Evolutionary conservation across 331 rosid species (phyloP), one percentile per base, ranked within the genome.

Genomic region (Quercus lobata): DNA sequence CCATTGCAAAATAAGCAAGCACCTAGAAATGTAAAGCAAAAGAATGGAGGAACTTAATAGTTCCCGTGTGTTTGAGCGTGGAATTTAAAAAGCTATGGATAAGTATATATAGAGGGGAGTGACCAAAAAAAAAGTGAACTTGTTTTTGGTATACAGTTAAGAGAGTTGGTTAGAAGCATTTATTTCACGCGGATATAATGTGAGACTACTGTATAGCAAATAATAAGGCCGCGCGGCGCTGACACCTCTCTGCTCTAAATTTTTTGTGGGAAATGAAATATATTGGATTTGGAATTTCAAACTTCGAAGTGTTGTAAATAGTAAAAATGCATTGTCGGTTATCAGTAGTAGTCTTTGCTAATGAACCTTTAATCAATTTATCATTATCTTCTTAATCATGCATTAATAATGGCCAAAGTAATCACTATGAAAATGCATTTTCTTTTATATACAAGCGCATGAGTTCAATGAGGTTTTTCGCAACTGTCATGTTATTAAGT

Each of bases 131-230:
- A 9, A 2, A 25, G 19, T 21, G 37, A 1, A 11, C 32, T 35
- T 3, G 17, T 35, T 56, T 71, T 80, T 22, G 78, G 84, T 78
- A 80, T 82, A 82, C 84, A 27, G 91, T 86, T 91, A 93, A 72
- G 83, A 54, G 81, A 60, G 85, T 84, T 83, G 24, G 92, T 72
- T 83, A 57, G 88, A 68, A 65, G 86, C 97, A 93, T 88, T 93
- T 77, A 93, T 78, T 86, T 78, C 86, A 93, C 92, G 93, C 97
- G 90, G 89, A 83, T 18, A 82, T 79, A 82, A 73, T 83, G 88
- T 91, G 90, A 88, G 73, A 76, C 32, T 72, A 73, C 32, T 72
- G 62, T 72, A 73, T 35, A 58, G 73, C 57, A 32, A 62, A 41
- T 8, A 41, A 41, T 41, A 37, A 68, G 78, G 74, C 76, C 30